Percentiles rank a stretch among this genome's conserved stretches.
phyloP scores from a whole-genome alignment of 495 filamentous ascomycete species.

The Rhizodiscina lignyota region DNA sequence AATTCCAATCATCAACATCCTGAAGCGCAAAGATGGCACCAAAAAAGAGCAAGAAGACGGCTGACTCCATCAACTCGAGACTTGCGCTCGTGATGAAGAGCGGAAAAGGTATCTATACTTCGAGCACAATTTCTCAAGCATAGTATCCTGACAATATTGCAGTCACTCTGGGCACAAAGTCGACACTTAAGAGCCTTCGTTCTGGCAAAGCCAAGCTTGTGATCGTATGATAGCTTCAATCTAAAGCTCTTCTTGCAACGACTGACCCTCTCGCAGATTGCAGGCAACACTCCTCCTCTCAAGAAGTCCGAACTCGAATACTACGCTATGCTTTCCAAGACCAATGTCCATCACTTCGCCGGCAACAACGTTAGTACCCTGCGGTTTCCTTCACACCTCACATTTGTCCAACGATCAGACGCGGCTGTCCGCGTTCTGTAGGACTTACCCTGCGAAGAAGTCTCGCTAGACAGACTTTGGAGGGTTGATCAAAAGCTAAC shows the following conservation, averaged over 20 bases:
- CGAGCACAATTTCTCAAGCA: not conserved
- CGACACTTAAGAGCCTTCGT: conserved; percentile 88
- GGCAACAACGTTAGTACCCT: conserved; percentile 82
- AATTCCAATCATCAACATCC: conserved; percentile 11
- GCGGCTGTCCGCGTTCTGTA: conserved; percentile 8
- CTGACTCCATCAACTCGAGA: conserved; percentile 79
- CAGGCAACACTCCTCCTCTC: conserved; percentile 90
- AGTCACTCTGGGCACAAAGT: conserved; percentile 87
- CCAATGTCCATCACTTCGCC: conserved; percentile 85
- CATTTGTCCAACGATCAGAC: conserved; percentile 12
- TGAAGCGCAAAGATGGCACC: conserved; percentile 62
- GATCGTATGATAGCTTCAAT: conserved; percentile 9
- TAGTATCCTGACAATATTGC: conserved; percentile 5
- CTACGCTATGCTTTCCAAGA: conserved; percentile 88
- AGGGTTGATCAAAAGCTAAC: conserved; percentile 49
- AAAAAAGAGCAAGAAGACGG: conserved; percentile 87
- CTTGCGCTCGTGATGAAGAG: conserved; percentile 92
- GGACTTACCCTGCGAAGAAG: conserved; percentile 64
- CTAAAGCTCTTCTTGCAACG: not conserved
- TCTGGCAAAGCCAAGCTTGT: conserved; percentile 62
- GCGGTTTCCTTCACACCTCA: conserved; percentile 4
- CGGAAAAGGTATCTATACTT: conserved; percentile 50
- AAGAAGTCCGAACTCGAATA: conserved; percentile 89
- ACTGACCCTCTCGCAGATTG: conserved; percentile 20
- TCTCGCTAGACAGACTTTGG: conserved; percentile 52